Base-by-base conservation (phyloP, 2,329 filamentous ascomycete species). In the Alternaria incomplexa region DNA sequence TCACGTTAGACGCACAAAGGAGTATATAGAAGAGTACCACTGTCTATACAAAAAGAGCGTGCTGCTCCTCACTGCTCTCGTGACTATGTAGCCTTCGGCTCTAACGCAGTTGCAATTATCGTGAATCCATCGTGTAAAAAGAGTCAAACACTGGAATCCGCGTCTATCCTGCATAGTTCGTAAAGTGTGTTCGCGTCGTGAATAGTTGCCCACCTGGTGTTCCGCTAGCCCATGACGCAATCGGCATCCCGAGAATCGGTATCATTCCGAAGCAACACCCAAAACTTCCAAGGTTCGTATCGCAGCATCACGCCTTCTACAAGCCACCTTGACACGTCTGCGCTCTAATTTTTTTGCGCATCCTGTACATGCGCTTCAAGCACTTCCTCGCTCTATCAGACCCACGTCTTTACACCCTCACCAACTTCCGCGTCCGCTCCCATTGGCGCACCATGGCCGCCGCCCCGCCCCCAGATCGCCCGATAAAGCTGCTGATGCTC, bases 401-500 rank as follows among this genome's bases (percentile, higher is more conserved):
- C 45, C 56, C 50, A 13, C 61, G 61, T 50, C 55, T 58, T 46
- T 63, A 63, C 43, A 63, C 53, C 2, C 60, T 60, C 22, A 56
- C 58, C 15, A 71, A 72, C 56, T 57, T 70, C 59, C 56, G 44
- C 53, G 62, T 62, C 28, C 67, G 71, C 59, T 53, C 63, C 50
- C 69, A 63, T 63, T 64, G 63, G 57, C 70, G 59, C 72, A 77
- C 61, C 58, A 80, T 80, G 77, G 63, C 74, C 47, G 62, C 71
- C 57, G 64, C 70, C 12, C 72, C 75, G 11, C 69, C 74, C 2
- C 77, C 78, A 15, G 67, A 69, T 12, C 73, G 70, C 13, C 77
- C 78, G 32, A 77, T 85, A 63, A 81, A 81, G 54, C 78, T 85
- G 63, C 78, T 85, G 62, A 84, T 84, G 83, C 81, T 85, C 12